These are phyloP conservation scores for Tephrocybe sp. DNA, from an alignment of 768 basidiomycete species.

Conservation along the genomic window DNA sequence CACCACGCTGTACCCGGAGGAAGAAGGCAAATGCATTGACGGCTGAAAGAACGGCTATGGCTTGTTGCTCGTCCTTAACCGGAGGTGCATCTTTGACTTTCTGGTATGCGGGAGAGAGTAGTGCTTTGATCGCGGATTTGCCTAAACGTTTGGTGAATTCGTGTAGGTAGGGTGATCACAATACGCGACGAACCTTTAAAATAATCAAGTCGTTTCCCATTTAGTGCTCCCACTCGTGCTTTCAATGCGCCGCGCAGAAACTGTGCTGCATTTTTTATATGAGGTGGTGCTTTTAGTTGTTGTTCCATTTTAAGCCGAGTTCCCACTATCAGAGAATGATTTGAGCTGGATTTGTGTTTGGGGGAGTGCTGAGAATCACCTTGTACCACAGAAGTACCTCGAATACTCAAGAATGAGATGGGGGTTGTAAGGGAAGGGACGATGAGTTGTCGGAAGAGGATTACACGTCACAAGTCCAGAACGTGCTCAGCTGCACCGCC, in stretches of 20 bases:
- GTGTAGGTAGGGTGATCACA: background rate
- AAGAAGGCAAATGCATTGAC: conserved; percentile 88
- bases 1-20: conserved; percentile 86
- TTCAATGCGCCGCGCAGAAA: conserved; percentile 91
- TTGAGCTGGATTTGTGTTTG: background rate
- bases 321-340: background rate
- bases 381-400: background rate
- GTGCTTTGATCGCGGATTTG: conserved; percentile 88
- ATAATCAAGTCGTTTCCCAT: conserved; percentile 95
- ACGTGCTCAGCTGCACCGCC: conserved; percentile 15
- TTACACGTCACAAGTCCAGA: conserved; percentile 17
- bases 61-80: conserved; percentile 76
- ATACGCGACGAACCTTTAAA: conserved; percentile 80
- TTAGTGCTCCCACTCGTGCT: conserved; percentile 84
- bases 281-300: conserved; percentile 76
- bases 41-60: conserved; percentile 60
- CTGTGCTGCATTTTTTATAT: conserved; percentile 79
- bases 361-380: background rate
- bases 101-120: conserved; percentile 88
- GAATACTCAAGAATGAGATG: background rate
- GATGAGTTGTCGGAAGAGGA: conserved; percentile 6
- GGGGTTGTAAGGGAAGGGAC: conserved; percentile 3
- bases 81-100: conserved; percentile 82
- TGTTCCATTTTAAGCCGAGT: conserved; percentile 50
- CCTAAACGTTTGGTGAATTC: conserved; percentile 44